Conservation (phyloP, 352 stramenopile species). For the Globisporangium sylvaticum region DNA sequence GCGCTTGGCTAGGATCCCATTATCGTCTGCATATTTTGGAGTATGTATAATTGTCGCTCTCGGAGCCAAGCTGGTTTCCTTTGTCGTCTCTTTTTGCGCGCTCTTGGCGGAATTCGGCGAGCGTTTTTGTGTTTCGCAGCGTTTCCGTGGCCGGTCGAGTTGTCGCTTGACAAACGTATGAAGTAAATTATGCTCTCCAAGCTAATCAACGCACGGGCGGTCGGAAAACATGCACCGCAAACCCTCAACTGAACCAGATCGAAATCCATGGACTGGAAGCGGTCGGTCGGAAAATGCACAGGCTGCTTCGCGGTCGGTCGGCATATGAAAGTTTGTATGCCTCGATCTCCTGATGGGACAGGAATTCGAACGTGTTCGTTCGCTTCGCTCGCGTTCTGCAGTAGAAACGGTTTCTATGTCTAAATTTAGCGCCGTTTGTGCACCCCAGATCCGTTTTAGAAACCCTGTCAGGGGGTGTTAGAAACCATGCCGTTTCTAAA, state of each 20-base stretch:
- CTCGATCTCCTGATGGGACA: neutral
- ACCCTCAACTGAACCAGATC: neutral
- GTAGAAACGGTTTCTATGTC: slow-evolving; percentile 2
- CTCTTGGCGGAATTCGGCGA: slow-evolving; percentile 6
- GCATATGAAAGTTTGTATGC: slow-evolving; percentile 11
- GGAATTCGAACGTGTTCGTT: slow-evolving; percentile 11
- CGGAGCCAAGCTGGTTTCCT: neutral
- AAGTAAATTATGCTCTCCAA: neutral
- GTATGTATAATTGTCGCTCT: neutral
- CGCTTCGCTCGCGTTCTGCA: slow-evolving; percentile 1
- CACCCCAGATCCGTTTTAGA: neutral
- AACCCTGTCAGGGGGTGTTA: neutral
- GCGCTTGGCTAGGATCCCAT: neutral
- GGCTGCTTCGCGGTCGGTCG: slow-evolving; percentile 4
- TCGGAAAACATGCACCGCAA: neutral
- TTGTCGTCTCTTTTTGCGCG: neutral
- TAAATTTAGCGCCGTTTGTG: neutral
- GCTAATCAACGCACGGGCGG: neutral
- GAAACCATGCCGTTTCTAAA: neutral
- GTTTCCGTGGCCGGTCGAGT: slow-evolving; percentile 6
- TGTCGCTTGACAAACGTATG: neutral
- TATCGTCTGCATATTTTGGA: neutral
- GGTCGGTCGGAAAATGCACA: neutral
- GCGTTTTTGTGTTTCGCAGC: slow-evolving; percentile 2
- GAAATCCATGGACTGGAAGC: neutral